A percentile compares a stretch with the other conserved stretches of the same genome.
Conservation (phyloP, 768 basidiomycete species). For the Lactifluus volemus region DNA sequence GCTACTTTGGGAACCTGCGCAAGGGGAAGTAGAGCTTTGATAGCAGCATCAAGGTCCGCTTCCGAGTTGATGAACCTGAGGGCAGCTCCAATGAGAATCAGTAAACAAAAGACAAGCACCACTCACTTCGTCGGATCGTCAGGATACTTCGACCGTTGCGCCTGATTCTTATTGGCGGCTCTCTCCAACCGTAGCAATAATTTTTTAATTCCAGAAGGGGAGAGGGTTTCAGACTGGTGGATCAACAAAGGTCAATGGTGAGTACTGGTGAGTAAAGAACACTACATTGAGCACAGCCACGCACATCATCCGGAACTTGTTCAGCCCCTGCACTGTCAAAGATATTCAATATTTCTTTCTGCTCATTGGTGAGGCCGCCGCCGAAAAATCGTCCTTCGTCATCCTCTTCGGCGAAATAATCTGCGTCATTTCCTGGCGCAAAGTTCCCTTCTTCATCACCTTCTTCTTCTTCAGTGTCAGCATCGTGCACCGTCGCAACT, state of each 20-base stretch:
- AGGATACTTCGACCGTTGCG: conserved; percentile 91
- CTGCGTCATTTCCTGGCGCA: conserved; percentile 81
- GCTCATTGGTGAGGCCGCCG: conserved; percentile 84
- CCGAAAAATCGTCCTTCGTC: conserved; percentile 91
- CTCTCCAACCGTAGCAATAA: conserved; percentile 77
- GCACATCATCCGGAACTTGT: conserved; percentile 58
- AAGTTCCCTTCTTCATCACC: conserved; percentile 37
- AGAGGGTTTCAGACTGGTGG: conserved; percentile 53
- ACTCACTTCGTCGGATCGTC: conserved; percentile 84
- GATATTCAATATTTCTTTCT: conserved; percentile 93
- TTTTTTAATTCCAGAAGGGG: conserved; percentile 61
- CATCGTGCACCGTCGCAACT: conserved; percentile 54
- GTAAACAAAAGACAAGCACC: background rate
- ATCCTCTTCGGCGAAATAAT: conserved; percentile 87
- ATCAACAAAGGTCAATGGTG: background rate
- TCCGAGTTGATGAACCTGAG: conserved; percentile 97
- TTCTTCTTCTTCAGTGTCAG: conserved; percentile 40
- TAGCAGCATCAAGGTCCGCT: conserved; percentile 81
- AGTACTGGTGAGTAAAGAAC: background rate
- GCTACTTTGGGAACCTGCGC: conserved; percentile 76
- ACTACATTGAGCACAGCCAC: conserved; percentile 25
- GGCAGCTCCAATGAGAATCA: conserved; percentile 8
- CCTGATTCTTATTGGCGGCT: conserved; percentile 89
- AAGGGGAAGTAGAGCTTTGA: conserved; percentile 82
- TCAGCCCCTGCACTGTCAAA: conserved; percentile 71